Evolutionary conservation across 257 asterid species (phyloP).

Genomic region (Gentiana dahurica): DNA sequence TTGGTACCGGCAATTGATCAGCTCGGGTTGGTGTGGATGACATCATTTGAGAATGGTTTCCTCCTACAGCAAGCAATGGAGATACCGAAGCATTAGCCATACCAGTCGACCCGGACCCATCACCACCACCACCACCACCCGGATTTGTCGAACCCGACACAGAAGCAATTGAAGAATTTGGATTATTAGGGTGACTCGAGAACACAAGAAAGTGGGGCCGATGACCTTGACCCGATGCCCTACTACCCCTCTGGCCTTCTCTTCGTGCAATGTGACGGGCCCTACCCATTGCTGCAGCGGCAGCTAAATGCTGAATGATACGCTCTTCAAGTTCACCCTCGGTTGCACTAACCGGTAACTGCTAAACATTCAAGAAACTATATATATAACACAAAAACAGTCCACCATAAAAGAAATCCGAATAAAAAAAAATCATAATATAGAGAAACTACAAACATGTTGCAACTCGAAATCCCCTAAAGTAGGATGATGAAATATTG

Average conservation of each 20-base stretch:
- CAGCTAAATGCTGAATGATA: slow-evolving; percentile 86
- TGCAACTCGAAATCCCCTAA: slow-evolving; percentile 92
- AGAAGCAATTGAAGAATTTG: slow-evolving; percentile 21
- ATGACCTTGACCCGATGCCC: slow-evolving; percentile 57
- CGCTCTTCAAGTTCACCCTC: slow-evolving; percentile 90
- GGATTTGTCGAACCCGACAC: slow-evolving; percentile 19
- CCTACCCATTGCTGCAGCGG: slow-evolving; percentile 95
- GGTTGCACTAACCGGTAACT: slow-evolving; percentile 73
- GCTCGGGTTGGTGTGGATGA: slow-evolving; percentile 30
- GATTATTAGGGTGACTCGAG: slow-evolving; percentile 47
- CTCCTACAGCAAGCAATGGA: slow-evolving; percentile 36
- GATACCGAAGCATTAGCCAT: slow-evolving; percentile 33
- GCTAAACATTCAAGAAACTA: slow-evolving; percentile 13
- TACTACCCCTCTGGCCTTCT: slow-evolving; percentile 52
- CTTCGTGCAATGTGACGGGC: slow-evolving; percentile 78
- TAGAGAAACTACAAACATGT: slow-evolving; percentile 45
- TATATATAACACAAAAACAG: neutral
- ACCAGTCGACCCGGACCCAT: slow-evolving; percentile 29
- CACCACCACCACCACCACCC: slow-evolving; percentile 23
- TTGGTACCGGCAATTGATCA: slow-evolving; percentile 42
- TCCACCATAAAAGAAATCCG: neutral
- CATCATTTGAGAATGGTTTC: slow-evolving; percentile 33
- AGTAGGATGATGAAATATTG: slow-evolving; percentile 92
- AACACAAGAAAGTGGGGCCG: slow-evolving; percentile 76
- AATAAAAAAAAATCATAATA: neutral